Percentiles rank a stretch among this genome's conserved stretches.
Conservation (phyloP, 495 filamentous ascomycete genomes). For the Stereocaulon alpinum region DNA sequence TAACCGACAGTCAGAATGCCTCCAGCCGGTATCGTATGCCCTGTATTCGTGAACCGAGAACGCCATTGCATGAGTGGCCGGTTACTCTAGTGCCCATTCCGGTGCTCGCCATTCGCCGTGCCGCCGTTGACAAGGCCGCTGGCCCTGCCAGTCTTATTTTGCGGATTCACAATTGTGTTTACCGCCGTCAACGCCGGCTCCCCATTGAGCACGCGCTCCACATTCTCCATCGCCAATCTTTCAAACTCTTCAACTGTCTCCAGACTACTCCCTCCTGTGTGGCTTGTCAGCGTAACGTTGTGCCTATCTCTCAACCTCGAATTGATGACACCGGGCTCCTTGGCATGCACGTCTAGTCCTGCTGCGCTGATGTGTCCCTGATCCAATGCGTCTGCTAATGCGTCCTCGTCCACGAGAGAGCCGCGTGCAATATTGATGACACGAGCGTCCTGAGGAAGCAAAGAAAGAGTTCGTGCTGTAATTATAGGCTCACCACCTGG, state of each 20-base stretch:
- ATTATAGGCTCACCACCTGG: slow-evolving; percentile 51
- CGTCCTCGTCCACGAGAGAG: slow-evolving; percentile 58
- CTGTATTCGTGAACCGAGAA: not conserved
- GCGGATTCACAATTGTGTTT: slow-evolving; percentile 31
- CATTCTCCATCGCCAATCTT: slow-evolving; percentile 61
- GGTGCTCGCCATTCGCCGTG: not conserved
- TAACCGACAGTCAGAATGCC: not conserved
- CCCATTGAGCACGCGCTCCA: slow-evolving; percentile 47
- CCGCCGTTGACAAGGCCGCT: not conserved
- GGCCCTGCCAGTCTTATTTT: not conserved
- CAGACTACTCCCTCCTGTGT: slow-evolving; percentile 63
- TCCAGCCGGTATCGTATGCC: not conserved
- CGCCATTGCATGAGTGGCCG: not conserved
- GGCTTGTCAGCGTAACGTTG: slow-evolving; percentile 52
- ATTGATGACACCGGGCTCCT: slow-evolving; percentile 43
- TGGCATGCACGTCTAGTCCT: slow-evolving; percentile 59
- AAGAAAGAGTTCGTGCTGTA: slow-evolving; percentile 36
- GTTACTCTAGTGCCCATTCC: not conserved
- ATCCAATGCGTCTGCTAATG: slow-evolving; percentile 54
- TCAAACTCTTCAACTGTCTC: slow-evolving; percentile 68
- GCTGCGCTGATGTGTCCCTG: slow-evolving; percentile 40
- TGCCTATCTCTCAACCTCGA: slow-evolving; percentile 37
- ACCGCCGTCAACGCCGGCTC: slow-evolving; percentile 52
- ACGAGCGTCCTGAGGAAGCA: slow-evolving; percentile 46
- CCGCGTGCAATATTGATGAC: slow-evolving; percentile 69